These are phyloP conservation scores for Penicillium sumatraense DNA, from an alignment of 2,329 filamentous ascomycete genomes.

Conservation along the genomic window DNA sequence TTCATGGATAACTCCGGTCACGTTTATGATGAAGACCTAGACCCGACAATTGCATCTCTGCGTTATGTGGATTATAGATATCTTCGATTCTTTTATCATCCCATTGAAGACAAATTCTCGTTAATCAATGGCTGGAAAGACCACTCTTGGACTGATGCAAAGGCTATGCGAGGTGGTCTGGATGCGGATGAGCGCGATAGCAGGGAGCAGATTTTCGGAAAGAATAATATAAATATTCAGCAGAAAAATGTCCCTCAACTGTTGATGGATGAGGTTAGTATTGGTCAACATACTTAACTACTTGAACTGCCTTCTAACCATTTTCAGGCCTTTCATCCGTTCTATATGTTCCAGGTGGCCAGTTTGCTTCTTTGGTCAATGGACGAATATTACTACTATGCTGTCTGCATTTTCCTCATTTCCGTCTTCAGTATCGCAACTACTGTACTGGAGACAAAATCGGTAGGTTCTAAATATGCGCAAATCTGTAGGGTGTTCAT, in stretches of 20 bases:
- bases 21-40: conserved; percentile 68
- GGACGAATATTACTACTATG: conserved; percentile 98
- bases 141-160: conserved; percentile 80
- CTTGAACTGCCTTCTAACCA: conserved; percentile 18
- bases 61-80: conserved; percentile 90
- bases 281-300: no score
- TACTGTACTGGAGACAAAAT: conserved; percentile 86
- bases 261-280: conserved; percentile 80
- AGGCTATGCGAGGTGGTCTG: conserved; percentile 75
- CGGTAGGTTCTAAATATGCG: conserved; percentile 66
- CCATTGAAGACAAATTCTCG: conserved; percentile 84
- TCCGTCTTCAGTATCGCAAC: conserved; percentile 89
- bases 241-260: conserved; percentile 84
- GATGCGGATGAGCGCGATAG: conserved; percentile 86
- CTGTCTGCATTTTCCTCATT: conserved; percentile 90
- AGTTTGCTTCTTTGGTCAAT: conserved; percentile 93
- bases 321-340: conserved; percentile 83
- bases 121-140: conserved; percentile 93
- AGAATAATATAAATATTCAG: conserved; percentile 89
- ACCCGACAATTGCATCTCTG: conserved; percentile 76
- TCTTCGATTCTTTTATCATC: conserved; percentile 89
- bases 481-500: conserved; percentile 2
- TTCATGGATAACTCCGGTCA: conserved; percentile 58
- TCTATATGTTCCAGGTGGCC: conserved; percentile 97
- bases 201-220: conserved; percentile 84